phyloP scores from a whole-genome alignment of 257 asterid species.

The Agastache rugosa region DNA sequence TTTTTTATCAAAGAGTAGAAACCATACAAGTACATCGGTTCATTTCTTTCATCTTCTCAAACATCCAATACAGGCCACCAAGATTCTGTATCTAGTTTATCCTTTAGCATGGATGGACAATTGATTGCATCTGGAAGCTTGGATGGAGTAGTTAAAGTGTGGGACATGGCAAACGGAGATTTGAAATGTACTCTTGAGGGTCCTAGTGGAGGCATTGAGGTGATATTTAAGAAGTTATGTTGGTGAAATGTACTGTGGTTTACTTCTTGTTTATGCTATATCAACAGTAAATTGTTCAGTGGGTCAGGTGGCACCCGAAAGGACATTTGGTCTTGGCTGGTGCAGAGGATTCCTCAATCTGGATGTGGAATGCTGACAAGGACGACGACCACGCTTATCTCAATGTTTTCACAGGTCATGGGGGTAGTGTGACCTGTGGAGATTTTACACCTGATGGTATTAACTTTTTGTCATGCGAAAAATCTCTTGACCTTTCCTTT shows the following conservation, averaged over 20 bases:
- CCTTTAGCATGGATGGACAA: conserved; percentile 86
- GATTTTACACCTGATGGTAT: conserved; percentile 96
- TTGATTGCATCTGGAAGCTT: conserved; percentile 91
- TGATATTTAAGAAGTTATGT: conserved; percentile 36
- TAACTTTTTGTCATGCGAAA: conserved; percentile 21
- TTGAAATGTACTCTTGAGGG: conserved; percentile 84
- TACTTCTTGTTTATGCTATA: conserved; percentile 26
- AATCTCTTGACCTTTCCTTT: conserved; percentile 6
- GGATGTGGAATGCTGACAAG: conserved; percentile 95
- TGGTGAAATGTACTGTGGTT: conserved; percentile 29
- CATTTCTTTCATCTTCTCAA: conserved; percentile 35
- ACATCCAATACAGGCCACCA: conserved; percentile 16
- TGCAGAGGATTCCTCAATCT: conserved; percentile 77
- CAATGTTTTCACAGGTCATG: conserved; percentile 72
- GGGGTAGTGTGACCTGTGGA: conserved; percentile 83
- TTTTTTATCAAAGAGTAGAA: background rate
- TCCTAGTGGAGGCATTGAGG: conserved; percentile 89
- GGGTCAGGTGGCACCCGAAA: conserved; percentile 95
- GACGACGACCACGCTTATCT: conserved; percentile 53
- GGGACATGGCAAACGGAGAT: conserved; percentile 65
- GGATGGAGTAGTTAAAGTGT: conserved; percentile 78
- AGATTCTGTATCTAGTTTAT: conserved; percentile 62
- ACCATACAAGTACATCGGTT: conserved; percentile 4
- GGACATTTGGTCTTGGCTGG: conserved; percentile 90
- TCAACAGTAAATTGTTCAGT: conserved; percentile 57